Evolutionary conservation across 768 basidiomycete species (phyloP), one percentile per base, ranked within the genome.

Genomic region (Boletus eberwhitei): DNA sequence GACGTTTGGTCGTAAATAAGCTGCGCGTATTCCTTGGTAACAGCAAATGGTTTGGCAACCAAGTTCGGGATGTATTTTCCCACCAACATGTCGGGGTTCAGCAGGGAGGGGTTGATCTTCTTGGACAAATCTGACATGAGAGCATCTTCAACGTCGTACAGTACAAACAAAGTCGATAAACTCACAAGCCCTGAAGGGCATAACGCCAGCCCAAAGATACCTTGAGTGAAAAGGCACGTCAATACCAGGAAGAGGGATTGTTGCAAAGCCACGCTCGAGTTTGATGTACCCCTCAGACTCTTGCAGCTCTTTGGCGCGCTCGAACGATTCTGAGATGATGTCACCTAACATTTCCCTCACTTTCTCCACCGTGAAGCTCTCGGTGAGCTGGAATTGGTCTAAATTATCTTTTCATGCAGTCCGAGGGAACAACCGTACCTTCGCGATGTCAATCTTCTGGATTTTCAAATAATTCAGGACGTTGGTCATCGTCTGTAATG

Each of bases 191-290:
- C 94, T 86, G 90, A 97, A 96, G 11, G 95, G 92, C 86, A 96
- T 81, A 29, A 97, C 94, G 68, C 94, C 94, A 16, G 95, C 95
- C 97, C 97, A 99, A 37, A 99, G 82, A 74, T 98, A 99, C 55
- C 95, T 89, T 4, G 97, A 98, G 72, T 99, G 97, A 90, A 99
- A 99, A 5, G 97, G 97, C 2, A 99, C 97, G 64, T 98, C 97
- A 63, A 99, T 98, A 57, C 96, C 96, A 37, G 95, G 92, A 37
- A 96, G 80, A 39, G 93, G 93, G 54, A 95, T 95, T 19, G 93
- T 94, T 1, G 96, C 96, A 63, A 94, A 97, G 8, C 97, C 97
- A 64, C 97, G 90, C 63, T 99, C 96, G 48, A 99, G 85, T 64
- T 88, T 88, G 75, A 99, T 92, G 62, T 90, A 84, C 8, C 95